Evolutionary conservation across 2,329 filamentous ascomycete species (phyloP), one percentile per base, ranked within the genome.

Genomic region (Fusarium transvaalense): DNA sequence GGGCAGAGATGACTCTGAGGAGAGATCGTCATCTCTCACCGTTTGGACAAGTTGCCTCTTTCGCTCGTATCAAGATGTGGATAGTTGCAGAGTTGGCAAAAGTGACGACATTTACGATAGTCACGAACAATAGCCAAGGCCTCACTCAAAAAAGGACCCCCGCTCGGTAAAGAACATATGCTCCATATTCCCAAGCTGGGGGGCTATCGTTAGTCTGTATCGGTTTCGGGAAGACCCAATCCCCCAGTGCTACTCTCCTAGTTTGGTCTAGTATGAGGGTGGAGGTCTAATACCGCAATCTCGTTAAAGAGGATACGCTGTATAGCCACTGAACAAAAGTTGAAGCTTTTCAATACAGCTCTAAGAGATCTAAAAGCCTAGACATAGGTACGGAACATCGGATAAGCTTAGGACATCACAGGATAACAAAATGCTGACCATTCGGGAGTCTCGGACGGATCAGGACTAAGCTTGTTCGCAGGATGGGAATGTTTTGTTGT

Each of bases 61-160:
- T 51, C 19, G 32, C 60, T 41, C 27, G 42, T 34, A 57, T 29
- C 43, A 27, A 35, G 34, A 62, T 31, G 29, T 39, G 51, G 46
- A 23, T 43, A 57, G 25, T 47, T 32, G 35, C 19, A 42, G 35
- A 66, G 62, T 57, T 62, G 62, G 46, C 41, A 42, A 48, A 35
- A 53, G 64, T 67, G 64, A 67, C 64, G 64, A 67, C 51, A 67
- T 50, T 58, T 17, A 38, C n/a, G 57, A 51, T 55, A 63, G 48
- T 54, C 29, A 50, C 47, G 46, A 61, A 9, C 52, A 41, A 32
- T 53, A 39, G 47, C 39, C 60, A 52, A 52, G 41, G 51, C 41
- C 38, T 41, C 31, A 29, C 31, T 17, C 58, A 56, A 25, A 39
- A 39, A 32, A 37, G 42, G 23, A 25, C 64, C 63, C 66, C 66